phyloP scores from a whole-genome alignment of 2,329 filamentous ascomycete species.

The Canariomyces notabilis region DNA sequence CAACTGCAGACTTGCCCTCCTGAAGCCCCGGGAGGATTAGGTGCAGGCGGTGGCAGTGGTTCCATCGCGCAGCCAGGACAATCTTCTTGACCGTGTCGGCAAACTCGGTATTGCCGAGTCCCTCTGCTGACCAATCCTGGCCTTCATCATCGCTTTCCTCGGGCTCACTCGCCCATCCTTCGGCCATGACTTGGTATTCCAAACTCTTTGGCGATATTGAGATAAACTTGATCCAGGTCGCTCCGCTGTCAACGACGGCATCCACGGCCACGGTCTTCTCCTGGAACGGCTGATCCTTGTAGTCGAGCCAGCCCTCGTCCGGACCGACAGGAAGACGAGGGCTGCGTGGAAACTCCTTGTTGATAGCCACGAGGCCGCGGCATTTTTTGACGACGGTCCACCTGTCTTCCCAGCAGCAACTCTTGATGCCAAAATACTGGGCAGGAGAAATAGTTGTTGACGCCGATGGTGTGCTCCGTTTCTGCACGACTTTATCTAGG shows the following conservation, averaged over 20 bases:
- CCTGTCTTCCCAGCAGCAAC: constrained; percentile 24
- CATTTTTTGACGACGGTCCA: constrained; percentile 30
- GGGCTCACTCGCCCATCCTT: constrained; percentile 27
- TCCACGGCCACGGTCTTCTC: constrained; percentile 27
- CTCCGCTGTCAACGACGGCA: constrained; percentile 32
- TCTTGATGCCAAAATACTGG: constrained; percentile 23
- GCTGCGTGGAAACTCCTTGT: constrained; percentile 27
- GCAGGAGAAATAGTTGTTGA: constrained; percentile 18
- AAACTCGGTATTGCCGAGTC: constrained; percentile 26
- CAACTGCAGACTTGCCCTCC: constrained; percentile 23
- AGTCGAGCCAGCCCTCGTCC: constrained; percentile 21
- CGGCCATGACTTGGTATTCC: constrained; percentile 30
- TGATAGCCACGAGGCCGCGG: constrained; percentile 26
- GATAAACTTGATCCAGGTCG: constrained; percentile 32
- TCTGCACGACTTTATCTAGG: constrained; percentile 21
- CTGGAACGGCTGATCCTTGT: constrained; percentile 22
- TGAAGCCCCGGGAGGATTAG: constrained; percentile 28
- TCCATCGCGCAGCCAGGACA: constrained; percentile 27
- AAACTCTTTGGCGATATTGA: constrained; percentile 28
- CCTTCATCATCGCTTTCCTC: constrained; percentile 19
- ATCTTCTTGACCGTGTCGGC: constrained; percentile 26
- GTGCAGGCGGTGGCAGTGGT: constrained; percentile 26
- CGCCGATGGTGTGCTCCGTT: constrained; percentile 4
- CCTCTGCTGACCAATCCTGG: constrained; percentile 12
- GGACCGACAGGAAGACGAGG: constrained; percentile 17